Base-by-base conservation (phyloP, 2,329 filamentous ascomycete genomes). In the Exophiala calicioides region DNA sequence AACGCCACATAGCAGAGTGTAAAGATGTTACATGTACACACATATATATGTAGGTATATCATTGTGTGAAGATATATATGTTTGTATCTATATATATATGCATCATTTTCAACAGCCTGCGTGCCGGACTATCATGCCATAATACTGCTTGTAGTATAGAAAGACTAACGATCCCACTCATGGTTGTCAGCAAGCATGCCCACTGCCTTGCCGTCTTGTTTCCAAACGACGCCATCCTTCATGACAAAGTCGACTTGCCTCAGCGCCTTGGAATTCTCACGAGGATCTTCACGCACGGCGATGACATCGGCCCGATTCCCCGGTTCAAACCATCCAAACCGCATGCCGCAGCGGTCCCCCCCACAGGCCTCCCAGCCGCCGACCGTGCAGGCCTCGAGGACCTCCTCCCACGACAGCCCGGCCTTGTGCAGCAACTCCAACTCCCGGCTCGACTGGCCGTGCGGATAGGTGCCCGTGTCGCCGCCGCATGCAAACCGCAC, bases 321-420 rank as follows among this genome's bases (percentile, higher is more conserved):
- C 38, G 69, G 60, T 39, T 74, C 74, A 19, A 80, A 59, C 63
- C 69, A 75, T 2, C 78, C 78, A 58, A 81, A 81, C 15, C 67
- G 63, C 41, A 70, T 67, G 0, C 77, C 78, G 47, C 72, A 77
- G 36, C 69, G 65, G 24, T 79, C 73, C 2, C 68, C 70, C 0
- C 78, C 77, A 50, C 78, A 81, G 5, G 75, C 69, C 47, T 79
- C 71, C 77, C 77, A 81, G 0, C 78, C 79, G 16, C 70, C 71
- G 2, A 80, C 52, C 4, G 73, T 79, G 10, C 68, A 71, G 3
- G 75, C 71, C 44, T 73, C 69, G 21, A 81, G 60, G 1, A 76
- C 72, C 31, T 79, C 74, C 19, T 66, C 69, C 0, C 79, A 49
- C 0, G 74, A 71, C 1, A 81, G 61, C 0, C 77, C 77, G 4